Conservation (phyloP, 2,329 filamentous ascomycete genomes). For the Pleurostoma richardsiae region DNA sequence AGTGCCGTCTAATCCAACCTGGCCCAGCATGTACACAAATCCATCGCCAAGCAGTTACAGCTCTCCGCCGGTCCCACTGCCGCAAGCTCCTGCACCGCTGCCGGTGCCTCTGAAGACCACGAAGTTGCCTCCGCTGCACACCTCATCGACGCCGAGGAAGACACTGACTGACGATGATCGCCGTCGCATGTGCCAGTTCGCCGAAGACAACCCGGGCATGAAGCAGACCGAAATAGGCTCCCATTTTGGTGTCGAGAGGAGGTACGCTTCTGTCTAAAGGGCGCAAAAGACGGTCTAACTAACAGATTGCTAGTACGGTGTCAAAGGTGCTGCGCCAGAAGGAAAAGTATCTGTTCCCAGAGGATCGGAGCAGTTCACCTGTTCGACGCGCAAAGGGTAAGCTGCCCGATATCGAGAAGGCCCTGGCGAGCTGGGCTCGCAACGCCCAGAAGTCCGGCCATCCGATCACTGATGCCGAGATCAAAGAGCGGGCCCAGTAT, state of each 20-base stretch:
- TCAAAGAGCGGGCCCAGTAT: conserved; percentile 76
- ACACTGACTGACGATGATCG: conserved; percentile 90
- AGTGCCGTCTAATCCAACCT: conserved; percentile 61
- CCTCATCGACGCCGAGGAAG: conserved; percentile 66
- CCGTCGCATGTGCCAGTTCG: conserved; percentile 88
- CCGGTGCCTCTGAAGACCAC: conserved; percentile 46
- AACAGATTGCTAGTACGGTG: conserved; percentile 66
- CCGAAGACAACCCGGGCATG: conserved; percentile 80
- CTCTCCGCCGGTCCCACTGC: conserved; percentile 53
- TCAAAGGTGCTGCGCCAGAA: conserved; percentile 94
- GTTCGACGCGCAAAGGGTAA: conserved; percentile 81
- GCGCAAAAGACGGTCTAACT: conserved; percentile 17
- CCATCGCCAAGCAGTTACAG: conserved; percentile 53
- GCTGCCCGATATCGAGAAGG: conserved; percentile 85
- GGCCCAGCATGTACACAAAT: conserved; percentile 79
- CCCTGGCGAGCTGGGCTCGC: conserved; percentile 79
- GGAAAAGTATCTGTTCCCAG: conserved; percentile 84
- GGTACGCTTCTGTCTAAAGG: conserved; percentile 49
- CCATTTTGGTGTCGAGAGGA: conserved; percentile 94
- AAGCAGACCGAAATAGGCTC: conserved; percentile 97
- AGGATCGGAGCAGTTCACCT: conserved; percentile 73
- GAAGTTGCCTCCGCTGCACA: conserved; percentile 42
- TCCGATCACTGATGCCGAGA: conserved; percentile 71
- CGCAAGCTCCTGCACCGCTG: conserved; percentile 45
- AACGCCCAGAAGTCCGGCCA: conserved; percentile 75